Conservation (phyloP, 805 yeast genomes). For the Candida saitoana region DNA sequence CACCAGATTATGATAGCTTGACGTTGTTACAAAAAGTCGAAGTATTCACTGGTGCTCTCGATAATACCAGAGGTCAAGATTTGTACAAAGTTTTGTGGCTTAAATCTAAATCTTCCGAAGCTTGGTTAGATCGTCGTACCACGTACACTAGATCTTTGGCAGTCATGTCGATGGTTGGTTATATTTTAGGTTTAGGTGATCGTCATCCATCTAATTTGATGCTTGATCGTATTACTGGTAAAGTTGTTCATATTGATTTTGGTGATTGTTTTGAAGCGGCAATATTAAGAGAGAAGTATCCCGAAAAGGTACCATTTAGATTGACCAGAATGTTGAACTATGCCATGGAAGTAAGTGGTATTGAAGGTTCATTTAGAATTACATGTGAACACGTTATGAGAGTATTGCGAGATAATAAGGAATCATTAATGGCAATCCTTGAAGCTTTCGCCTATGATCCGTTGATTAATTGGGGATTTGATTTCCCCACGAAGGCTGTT, state of each 20-base stretch:
- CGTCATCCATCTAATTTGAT: slow-evolving; percentile 96
- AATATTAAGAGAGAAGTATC: slow-evolving; percentile 90
- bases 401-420: slow-evolving; percentile 87
- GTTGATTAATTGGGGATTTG: slow-evolving; percentile 97
- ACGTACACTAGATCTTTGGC: slow-evolving; percentile 95
- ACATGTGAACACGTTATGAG: slow-evolving; percentile 98
- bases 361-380: slow-evolving; percentile 94
- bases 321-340: slow-evolving; percentile 94
- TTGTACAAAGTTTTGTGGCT: slow-evolving; percentile 93
- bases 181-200: slow-evolving; percentile 93
- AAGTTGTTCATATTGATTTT: slow-evolving; percentile 94
- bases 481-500: slow-evolving; percentile 76
- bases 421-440: slow-evolving; percentile 93
- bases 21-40: slow-evolving; percentile 91
- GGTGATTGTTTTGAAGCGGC: slow-evolving; percentile 99
- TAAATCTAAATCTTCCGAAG: slow-evolving; percentile 91
- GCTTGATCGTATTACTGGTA: slow-evolving; percentile 92
- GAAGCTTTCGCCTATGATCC: slow-evolving; percentile 99
- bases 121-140: slow-evolving; percentile 96
- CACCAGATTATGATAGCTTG: slow-evolving; percentile 89
- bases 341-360: slow-evolving; percentile 99
- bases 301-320: slow-evolving; percentile 97
- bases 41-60: slow-evolving; percentile 92
- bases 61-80: slow-evolving; percentile 95
- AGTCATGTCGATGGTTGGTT: slow-evolving; percentile 98